phyloP scores from a whole-genome alignment of 352 stramenopile species.

The Phytopythium aichiense region DNA sequence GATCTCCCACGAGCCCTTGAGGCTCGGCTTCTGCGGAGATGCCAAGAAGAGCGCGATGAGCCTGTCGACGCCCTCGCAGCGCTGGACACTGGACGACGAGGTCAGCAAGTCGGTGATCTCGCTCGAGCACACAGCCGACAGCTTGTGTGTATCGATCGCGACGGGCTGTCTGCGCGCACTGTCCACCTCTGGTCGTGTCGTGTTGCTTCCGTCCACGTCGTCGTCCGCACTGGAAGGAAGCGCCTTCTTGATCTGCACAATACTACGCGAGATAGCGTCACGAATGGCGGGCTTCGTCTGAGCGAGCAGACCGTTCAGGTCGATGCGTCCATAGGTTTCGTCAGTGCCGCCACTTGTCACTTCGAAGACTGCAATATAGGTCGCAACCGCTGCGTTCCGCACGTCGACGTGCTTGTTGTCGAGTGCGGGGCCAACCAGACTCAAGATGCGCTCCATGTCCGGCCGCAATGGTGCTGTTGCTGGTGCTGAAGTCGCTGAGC shows the following conservation, averaged over 20 bases:
- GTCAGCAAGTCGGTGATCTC: slow-evolving; percentile 57
- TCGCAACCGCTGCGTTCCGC: slow-evolving; percentile 59
- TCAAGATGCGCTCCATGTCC: slow-evolving; percentile 38
- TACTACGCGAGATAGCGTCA: slow-evolving; percentile 64
- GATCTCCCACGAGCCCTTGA: slow-evolving; percentile 70
- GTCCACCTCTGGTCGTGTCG: slow-evolving; percentile 38
- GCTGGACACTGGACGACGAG: slow-evolving; percentile 24
- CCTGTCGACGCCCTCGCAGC: slow-evolving; percentile 53
- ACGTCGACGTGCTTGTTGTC: slow-evolving; percentile 86
- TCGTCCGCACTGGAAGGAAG: slow-evolving; percentile 11
- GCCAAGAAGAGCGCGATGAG: slow-evolving; percentile 39
- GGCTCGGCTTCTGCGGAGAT: slow-evolving; percentile 25
- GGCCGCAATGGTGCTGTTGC: slow-evolving; percentile 10
- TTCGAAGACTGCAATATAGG: slow-evolving; percentile 72
- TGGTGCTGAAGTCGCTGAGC: not conserved
- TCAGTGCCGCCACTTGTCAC: slow-evolving; percentile 44
- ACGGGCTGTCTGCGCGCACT: slow-evolving; percentile 39
- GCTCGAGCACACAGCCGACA: slow-evolving; percentile 42
- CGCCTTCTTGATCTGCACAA: slow-evolving; percentile 62
- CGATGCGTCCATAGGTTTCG: slow-evolving; percentile 27
- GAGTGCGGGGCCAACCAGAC: slow-evolving; percentile 43
- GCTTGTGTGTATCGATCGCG: slow-evolving; percentile 57
- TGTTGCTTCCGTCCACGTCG: slow-evolving; percentile 11
- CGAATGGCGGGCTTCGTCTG: slow-evolving; percentile 66
- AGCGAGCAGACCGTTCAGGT: slow-evolving; percentile 60